A percentile compares a stretch with the other conserved stretches of the same genome.
phyloP scores from a whole-genome alignment of 208 protist genomes.

The Wallacemonas sp. region DNA sequence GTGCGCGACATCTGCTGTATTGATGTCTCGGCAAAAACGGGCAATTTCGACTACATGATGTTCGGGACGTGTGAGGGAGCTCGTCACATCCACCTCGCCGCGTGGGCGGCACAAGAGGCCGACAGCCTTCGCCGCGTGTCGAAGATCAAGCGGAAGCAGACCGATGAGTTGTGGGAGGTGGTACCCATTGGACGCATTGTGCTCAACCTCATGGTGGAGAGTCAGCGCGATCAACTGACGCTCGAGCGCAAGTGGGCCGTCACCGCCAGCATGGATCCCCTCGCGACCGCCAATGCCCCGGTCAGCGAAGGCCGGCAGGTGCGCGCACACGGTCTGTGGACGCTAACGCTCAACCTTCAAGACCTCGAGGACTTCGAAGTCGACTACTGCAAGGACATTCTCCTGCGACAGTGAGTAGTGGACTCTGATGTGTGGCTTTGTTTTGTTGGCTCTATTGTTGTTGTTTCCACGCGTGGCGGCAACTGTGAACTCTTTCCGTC shows the following conservation, averaged over 20 bases:
- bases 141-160: slow-evolving; percentile 74
- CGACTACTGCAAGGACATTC: slow-evolving; percentile 89
- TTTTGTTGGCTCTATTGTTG: no score
- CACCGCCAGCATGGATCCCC: slow-evolving; percentile 81
- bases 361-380: slow-evolving; percentile 92
- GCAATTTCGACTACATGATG: slow-evolving; percentile 90
- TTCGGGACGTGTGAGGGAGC: slow-evolving; percentile 85
- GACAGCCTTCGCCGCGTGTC: slow-evolving; percentile 67
- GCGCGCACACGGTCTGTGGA: slow-evolving; percentile 84
- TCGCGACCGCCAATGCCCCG: slow-evolving; percentile 66
- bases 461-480: no score
- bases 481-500: no score
- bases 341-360: slow-evolving; percentile 87
- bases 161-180: slow-evolving; percentile 86
- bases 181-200: slow-evolving; percentile 86
- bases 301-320: slow-evolving; percentile 84
- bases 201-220: slow-evolving; percentile 87
- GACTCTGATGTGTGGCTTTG: no score
- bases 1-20: slow-evolving; percentile 87
- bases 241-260: slow-evolving; percentile 90
- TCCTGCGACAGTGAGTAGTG: slow-evolving; percentile 73
- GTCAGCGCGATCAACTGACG: slow-evolving; percentile 63
- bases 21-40: slow-evolving; percentile 78
- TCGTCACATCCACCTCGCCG: slow-evolving; percentile 86
- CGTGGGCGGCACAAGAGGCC: slow-evolving; percentile 88